phyloP scores from a whole-genome alignment of 768 basidiomycete species.

The Serendipita sp. region DNA sequence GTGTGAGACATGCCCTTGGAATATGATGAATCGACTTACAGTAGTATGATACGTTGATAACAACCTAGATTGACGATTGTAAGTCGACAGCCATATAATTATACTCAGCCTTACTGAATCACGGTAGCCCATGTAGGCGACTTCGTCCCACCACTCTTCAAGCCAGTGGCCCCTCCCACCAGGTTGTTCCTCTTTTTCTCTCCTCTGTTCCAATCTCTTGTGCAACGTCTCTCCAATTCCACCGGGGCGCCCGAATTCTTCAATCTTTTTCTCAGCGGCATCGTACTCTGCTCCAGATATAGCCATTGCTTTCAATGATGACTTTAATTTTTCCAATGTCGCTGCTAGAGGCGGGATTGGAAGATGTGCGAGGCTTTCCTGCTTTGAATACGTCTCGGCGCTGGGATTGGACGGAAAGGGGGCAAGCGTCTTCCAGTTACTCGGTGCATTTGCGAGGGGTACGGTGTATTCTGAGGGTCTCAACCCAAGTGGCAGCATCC shows the following conservation, averaged over 20 bases:
- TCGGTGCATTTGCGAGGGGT: slow-evolving; percentile 5
- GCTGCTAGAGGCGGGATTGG: slow-evolving; percentile 56
- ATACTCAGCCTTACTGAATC: slow-evolving; percentile 47
- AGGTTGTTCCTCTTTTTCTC: slow-evolving; percentile 28
- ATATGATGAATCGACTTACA: slow-evolving; percentile 32
- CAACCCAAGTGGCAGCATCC: slow-evolving; percentile 1
- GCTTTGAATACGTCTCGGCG: slow-evolving; percentile 49
- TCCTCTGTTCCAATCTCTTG: slow-evolving; percentile 38
- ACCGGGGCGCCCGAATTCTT: slow-evolving; percentile 38
- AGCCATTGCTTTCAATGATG: slow-evolving; percentile 59
- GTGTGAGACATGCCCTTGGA: slow-evolving; percentile 8
- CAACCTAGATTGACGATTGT: slow-evolving; percentile 32
- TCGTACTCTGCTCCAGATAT: slow-evolving; percentile 43
- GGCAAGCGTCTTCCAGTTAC: slow-evolving; percentile 57
- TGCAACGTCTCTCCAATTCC: slow-evolving; percentile 33
- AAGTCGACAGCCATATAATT: not conserved
- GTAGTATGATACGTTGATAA: slow-evolving; percentile 89
- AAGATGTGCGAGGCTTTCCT: slow-evolving; percentile 47
- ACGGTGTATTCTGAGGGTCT: not conserved
- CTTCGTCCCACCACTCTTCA: slow-evolving; percentile 90
- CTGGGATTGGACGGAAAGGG: slow-evolving; percentile 34
- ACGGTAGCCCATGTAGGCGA: slow-evolving; percentile 66
- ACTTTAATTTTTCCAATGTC: slow-evolving; percentile 55
- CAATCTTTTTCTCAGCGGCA: slow-evolving; percentile 43
- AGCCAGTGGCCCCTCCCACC: slow-evolving; percentile 47